Evolutionary conservation across 371 early-diverging fungal genomes (phyloP).

Genomic region (Gilbertella persicaria): DNA sequence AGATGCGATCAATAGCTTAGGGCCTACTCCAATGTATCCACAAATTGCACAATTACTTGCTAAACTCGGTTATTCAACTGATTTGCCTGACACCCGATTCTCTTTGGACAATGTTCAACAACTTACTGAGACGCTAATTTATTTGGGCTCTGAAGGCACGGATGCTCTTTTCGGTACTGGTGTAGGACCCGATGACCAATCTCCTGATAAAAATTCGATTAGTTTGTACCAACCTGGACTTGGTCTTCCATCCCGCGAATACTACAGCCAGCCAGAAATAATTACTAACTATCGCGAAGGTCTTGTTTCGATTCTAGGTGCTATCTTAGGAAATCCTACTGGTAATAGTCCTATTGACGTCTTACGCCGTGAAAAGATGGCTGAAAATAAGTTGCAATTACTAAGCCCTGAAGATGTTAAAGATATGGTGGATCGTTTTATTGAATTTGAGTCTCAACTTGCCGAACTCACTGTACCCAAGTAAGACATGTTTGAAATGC

Average conservation of each 20-base stretch:
- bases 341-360: not conserved
- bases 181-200: constrained; percentile 41
- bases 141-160: constrained; percentile 10
- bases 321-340: constrained; percentile 14
- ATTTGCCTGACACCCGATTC: not conserved
- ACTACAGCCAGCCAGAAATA: constrained; percentile 43
- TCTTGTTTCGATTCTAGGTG: constrained; percentile 21
- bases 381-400: constrained; percentile 4
- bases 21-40: constrained; percentile 49
- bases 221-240: constrained; percentile 43
- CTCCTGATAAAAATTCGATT: constrained; percentile 42
- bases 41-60: constrained; percentile 2
- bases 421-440: constrained; percentile 38
- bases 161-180: constrained; percentile 31
- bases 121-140: constrained; percentile 13
- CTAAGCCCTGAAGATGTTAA: constrained; percentile 14
- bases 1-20: constrained; percentile 35
- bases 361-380: constrained; percentile 7
- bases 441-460: constrained; percentile 53
- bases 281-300: constrained; percentile 36
- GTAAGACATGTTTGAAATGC: constrained; percentile 17
- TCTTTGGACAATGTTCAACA: not conserved
- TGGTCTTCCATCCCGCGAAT: constrained; percentile 56
- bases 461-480: constrained; percentile 34
- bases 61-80: constrained; percentile 1